phyloP scores from a whole-genome alignment of 2,329 filamentous ascomycete species.

The Zymoseptoria ardabiliae region DNA sequence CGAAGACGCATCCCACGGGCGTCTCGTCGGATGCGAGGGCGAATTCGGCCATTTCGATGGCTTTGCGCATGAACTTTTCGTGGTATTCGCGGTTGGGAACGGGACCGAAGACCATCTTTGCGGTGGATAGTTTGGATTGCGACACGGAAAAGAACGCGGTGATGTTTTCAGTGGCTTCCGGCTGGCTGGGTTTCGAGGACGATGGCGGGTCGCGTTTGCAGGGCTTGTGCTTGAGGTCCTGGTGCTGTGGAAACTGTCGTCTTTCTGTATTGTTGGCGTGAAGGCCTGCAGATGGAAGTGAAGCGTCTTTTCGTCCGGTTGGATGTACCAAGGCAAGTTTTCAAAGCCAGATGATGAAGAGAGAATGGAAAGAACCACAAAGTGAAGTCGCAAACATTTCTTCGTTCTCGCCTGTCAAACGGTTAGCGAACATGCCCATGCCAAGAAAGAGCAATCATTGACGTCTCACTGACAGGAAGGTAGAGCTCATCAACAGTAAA shows the following conservation, averaged over 20 bases:
- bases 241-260: background rate
- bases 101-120: slow-evolving; percentile 26
- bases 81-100: slow-evolving; percentile 42
- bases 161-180: background rate
- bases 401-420: background rate
- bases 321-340: no score
- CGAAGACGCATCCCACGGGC: slow-evolving; percentile 91
- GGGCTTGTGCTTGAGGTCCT: background rate
- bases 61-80: slow-evolving; percentile 71
- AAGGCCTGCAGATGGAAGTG: background rate
- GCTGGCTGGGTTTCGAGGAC: background rate
- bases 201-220: background rate
- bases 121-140: no score
- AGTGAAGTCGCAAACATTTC: background rate
- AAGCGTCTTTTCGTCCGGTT: background rate
- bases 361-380: background rate
- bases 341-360: background rate
- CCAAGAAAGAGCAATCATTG: background rate
- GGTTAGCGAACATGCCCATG: background rate
- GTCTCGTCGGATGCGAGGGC: slow-evolving; percentile 85
- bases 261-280: background rate
- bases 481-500: no score
- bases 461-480: no score
- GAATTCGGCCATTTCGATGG: slow-evolving; percentile 79
- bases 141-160: no score